These are phyloP conservation scores for Luvunga scandens DNA, from an alignment of 345 rosid genomes.

Conservation along the genomic window DNA sequence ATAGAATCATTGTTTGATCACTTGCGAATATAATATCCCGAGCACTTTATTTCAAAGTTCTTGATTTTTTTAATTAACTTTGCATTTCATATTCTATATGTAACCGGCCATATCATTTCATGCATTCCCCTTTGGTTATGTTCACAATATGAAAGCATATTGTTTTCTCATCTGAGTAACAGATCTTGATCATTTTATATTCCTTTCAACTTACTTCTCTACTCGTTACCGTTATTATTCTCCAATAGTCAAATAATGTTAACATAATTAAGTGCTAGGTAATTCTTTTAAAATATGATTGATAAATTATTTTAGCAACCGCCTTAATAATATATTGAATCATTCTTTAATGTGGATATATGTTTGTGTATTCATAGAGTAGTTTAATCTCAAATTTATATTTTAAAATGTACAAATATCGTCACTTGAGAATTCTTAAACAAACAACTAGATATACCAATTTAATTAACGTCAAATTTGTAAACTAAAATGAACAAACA, in stretches of 20 bases:
- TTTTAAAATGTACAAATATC: no score
- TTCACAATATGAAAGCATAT: conserved; percentile 2
- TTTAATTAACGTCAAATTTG: neutral
- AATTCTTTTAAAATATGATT: no score
- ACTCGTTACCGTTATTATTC: neutral
- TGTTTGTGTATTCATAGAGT: neutral
- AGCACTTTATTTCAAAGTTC: neutral
- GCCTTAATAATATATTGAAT: no score
- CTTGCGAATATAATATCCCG: neutral
- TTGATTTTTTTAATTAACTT: neutral
- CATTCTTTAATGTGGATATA: no score
- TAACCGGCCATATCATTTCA: conserved; percentile 8
- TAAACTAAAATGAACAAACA: no score
- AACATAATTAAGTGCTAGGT: neutral
- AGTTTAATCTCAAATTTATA: no score
- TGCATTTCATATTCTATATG: neutral
- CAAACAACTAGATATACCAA: neutral
- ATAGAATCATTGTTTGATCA: conserved; percentile 11
- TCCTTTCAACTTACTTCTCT: neutral
- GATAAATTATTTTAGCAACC: no score
- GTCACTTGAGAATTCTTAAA: neutral
- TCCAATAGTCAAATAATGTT: neutral
- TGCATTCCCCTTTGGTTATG: neutral
- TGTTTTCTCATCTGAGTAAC: neutral
- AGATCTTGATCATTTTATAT: neutral